phyloP scores from a whole-genome alignment of 345 rosid genomes.

The Eucalyptus decipiens region DNA sequence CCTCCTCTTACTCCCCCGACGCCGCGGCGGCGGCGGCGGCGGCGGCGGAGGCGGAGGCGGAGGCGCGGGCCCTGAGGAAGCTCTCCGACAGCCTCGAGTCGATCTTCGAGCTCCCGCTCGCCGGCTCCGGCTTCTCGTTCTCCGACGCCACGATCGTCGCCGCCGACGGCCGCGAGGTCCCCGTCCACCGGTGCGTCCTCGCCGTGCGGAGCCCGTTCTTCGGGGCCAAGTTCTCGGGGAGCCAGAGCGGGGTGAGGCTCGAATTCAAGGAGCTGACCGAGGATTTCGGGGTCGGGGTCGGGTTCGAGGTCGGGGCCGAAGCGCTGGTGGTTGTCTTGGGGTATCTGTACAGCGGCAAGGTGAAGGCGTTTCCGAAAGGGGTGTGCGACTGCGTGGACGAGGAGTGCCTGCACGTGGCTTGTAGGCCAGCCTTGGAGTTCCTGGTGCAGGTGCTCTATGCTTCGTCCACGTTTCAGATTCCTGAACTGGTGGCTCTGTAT shows the following conservation, averaged over 20 bases:
- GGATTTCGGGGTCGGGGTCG: conserved; percentile 3
- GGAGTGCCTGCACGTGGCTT: conserved; percentile 53
- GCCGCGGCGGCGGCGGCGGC: not conserved
- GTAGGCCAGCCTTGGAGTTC: conserved; percentile 59
- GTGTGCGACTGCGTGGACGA: conserved; percentile 60
- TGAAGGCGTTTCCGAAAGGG: conserved; percentile 21
- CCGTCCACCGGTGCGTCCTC: conserved; percentile 76
- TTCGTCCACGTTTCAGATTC: conserved; percentile 49
- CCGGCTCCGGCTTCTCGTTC: not conserved
- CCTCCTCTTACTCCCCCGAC: not conserved
- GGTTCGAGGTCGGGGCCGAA: conserved; percentile 30
- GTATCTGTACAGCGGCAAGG: conserved; percentile 64
- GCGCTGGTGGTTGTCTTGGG: conserved; percentile 43
- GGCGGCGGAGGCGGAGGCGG: not conserved
- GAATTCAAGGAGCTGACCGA: conserved; percentile 34
- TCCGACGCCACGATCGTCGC: not conserved
- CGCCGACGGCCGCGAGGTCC: not conserved
- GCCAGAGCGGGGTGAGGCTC: conserved; percentile 21
- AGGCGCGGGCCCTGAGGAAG: not conserved
- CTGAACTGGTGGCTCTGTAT: conserved; percentile 52
- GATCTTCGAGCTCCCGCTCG: not conserved
- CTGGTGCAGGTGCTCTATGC: conserved; percentile 59
- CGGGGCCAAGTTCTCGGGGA: conserved; percentile 16
- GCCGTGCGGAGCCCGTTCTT: conserved; percentile 53
- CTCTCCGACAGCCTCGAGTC: not conserved